phyloP scores from a whole-genome alignment of 352 stramenopile genomes.

The Thalassiosira oceanica region DNA sequence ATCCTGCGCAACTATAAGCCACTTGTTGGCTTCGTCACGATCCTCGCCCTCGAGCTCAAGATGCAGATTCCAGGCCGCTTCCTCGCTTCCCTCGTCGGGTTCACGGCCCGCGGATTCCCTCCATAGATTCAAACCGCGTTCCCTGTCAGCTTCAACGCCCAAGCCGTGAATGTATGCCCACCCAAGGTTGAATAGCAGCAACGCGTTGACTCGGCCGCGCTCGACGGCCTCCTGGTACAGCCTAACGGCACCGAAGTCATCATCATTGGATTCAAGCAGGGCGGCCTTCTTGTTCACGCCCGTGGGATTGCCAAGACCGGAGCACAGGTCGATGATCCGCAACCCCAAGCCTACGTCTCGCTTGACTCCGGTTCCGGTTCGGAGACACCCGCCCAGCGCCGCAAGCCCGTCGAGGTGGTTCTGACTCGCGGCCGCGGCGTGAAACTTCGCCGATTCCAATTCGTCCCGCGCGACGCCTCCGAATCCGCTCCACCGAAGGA shows the following conservation, averaged over 20 bases:
- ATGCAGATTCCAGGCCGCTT: no score
- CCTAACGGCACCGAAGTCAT: constrained; percentile 5
- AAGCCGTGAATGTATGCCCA: constrained; percentile 13
- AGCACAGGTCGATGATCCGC: constrained; percentile 10
- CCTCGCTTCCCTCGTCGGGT: no score
- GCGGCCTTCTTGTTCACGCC: constrained; percentile 34
- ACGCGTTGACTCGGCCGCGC: constrained; percentile 9
- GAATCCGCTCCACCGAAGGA: constrained; percentile 40
- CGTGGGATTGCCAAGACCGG: constrained; percentile 12
- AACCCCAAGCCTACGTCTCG: constrained; percentile 7
- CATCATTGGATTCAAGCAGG: constrained; percentile 13
- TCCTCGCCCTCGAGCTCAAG: no score
- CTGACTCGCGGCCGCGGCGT: constrained; percentile 26
- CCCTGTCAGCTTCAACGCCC: constrained; percentile 1
- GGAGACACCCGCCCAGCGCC: constrained; percentile 28
- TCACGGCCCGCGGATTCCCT: no score
- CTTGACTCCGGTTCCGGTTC: constrained; percentile 27
- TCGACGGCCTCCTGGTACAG: constrained; percentile 14
- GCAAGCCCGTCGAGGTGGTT: constrained; percentile 25
- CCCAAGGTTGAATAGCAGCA: constrained; percentile 37
- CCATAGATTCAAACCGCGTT: constrained; percentile 18
- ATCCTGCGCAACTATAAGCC: no score
- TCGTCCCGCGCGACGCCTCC: neutral
- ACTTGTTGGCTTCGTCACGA: no score
- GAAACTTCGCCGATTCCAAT: constrained; percentile 18